A percentile compares a stretch with the other conserved stretches of the same genome.
These are phyloP conservation scores for Malassezia japonica DNA, from an alignment of 1,284 basidiomycete genomes.

Conservation along the genomic window DNA sequence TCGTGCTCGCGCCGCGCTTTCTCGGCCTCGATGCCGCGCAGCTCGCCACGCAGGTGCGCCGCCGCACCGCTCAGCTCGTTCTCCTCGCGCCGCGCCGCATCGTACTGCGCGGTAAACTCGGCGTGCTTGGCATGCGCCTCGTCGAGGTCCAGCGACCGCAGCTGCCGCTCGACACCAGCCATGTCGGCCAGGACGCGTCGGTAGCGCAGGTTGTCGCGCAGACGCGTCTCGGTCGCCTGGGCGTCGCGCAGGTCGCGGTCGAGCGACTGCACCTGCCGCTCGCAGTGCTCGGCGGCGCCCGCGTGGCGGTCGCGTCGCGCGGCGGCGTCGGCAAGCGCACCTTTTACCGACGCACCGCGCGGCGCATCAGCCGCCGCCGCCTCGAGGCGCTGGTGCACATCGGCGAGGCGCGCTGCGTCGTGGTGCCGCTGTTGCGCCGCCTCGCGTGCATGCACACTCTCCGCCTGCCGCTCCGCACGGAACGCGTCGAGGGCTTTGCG, in stretches of 20 bases:
- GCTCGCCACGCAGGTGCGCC: conserved; percentile 35
- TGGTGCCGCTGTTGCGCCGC: background rate
- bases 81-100: conserved; percentile 61
- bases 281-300: conserved; percentile 22
- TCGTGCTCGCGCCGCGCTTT: conserved; percentile 58
- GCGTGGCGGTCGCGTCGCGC: conserved; percentile 23
- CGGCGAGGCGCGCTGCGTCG: background rate
- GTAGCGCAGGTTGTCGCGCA: conserved; percentile 76
- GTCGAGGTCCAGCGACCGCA: conserved; percentile 52
- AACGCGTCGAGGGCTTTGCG: conserved; percentile 57
- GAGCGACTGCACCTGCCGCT: conserved; percentile 25
- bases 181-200: conserved; percentile 64
- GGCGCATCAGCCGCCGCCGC: background rate
- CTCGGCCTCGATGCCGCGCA: conserved; percentile 30
- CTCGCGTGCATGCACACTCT: background rate
- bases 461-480: conserved; percentile 51
- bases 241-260: conserved; percentile 48
- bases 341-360: conserved; percentile 49
- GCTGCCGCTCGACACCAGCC: conserved; percentile 60
- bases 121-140: conserved; percentile 50
- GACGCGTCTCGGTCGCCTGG: conserved; percentile 53
- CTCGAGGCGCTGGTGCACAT: background rate
- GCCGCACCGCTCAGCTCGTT: conserved; percentile 62
- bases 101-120: conserved; percentile 74
- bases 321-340: conserved; percentile 35